Conservation (phyloP, 805 yeast genomes). For the Yamadazyma takamatsuzukensis region DNA sequence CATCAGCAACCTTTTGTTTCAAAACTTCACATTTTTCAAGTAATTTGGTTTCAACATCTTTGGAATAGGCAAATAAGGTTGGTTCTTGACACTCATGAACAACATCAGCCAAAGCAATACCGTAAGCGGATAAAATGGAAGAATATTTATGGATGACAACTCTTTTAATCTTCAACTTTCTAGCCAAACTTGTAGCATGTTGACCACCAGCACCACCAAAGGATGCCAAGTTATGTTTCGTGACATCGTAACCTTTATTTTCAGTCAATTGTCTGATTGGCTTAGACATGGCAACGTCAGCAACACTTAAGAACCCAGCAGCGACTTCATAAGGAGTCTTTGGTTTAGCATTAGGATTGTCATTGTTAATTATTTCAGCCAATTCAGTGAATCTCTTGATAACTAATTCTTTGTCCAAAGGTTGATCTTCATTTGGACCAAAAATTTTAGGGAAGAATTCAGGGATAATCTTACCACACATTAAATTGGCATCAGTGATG, state of each 20-base stretch:
- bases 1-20: slow-evolving; percentile 9
- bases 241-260: slow-evolving; percentile 68
- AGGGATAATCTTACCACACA: slow-evolving; percentile 68
- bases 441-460: slow-evolving; percentile 76
- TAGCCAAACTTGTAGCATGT: slow-evolving; percentile 76
- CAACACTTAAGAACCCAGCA: slow-evolving; percentile 75
- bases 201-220: slow-evolving; percentile 97
- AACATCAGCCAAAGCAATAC: slow-evolving; percentile 83
- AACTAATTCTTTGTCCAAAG: slow-evolving; percentile 58
- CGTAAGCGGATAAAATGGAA: slow-evolving; percentile 81
- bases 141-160: slow-evolving; percentile 79
- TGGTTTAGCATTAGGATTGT: slow-evolving; percentile 48
- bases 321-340: slow-evolving; percentile 70
- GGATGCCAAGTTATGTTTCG: slow-evolving; percentile 69
- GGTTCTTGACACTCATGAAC: slow-evolving; percentile 81
- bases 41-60: slow-evolving; percentile 18
- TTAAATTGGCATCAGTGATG: slow-evolving; percentile 77
- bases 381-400: slow-evolving; percentile 48
- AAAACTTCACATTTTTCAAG: slow-evolving; percentile 11
- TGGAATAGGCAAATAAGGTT: slow-evolving; percentile 42
- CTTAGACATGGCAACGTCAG: slow-evolving; percentile 87
- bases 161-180: slow-evolving; percentile 60
- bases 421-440: slow-evolving; percentile 74
- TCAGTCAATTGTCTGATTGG: slow-evolving; percentile 84
- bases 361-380: slow-evolving; percentile 53